Evolutionary conservation across 192 early-diverging fungal genomes (phyloP).

Genomic region (Endogone sp.): DNA sequence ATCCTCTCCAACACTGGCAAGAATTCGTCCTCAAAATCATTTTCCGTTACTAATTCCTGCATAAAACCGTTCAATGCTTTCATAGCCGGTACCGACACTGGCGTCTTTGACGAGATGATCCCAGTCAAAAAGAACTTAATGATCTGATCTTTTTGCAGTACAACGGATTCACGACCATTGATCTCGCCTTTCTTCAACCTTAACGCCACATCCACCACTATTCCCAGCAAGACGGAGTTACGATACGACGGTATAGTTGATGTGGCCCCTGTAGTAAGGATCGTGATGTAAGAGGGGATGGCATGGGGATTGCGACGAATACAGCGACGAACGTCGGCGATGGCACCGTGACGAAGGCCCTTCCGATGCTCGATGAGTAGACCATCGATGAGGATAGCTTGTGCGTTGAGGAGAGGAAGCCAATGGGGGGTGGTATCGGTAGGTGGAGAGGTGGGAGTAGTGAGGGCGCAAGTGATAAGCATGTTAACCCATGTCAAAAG

Average conservation of each 20-base stretch:
- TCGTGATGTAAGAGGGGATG: slow-evolving; percentile 48
- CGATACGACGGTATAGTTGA: slow-evolving; percentile 38
- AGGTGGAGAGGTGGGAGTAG: background rate
- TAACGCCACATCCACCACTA: slow-evolving; percentile 51
- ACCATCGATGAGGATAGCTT: slow-evolving; percentile 50
- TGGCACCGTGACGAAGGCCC: slow-evolving; percentile 45
- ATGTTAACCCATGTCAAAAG: slow-evolving; percentile 62
- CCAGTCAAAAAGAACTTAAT: slow-evolving; percentile 57
- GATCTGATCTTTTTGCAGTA: slow-evolving; percentile 38
- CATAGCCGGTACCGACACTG: slow-evolving; percentile 37
- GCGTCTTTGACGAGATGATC: slow-evolving; percentile 48
- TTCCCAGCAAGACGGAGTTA: slow-evolving; percentile 59
- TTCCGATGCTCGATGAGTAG: slow-evolving; percentile 44
- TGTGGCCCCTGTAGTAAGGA: slow-evolving; percentile 32
- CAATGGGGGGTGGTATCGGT: slow-evolving; percentile 17
- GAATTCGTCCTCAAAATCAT: slow-evolving; percentile 53
- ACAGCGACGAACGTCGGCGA: slow-evolving; percentile 53
- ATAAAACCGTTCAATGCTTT: slow-evolving; percentile 60
- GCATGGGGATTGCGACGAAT: slow-evolving; percentile 44
- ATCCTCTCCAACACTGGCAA: slow-evolving; percentile 65
- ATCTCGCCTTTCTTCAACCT: slow-evolving; percentile 35
- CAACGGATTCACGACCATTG: slow-evolving; percentile 25
- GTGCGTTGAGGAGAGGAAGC: slow-evolving; percentile 30
- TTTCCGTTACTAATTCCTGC: slow-evolving; percentile 43
- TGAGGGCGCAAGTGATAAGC: slow-evolving; percentile 34